Percentiles rank a stretch among this genome's conserved stretches.
These are phyloP conservation scores for Rutstroemia sp. DNA, from an alignment of 2,329 filamentous ascomycete genomes.

Conservation along the genomic window DNA sequence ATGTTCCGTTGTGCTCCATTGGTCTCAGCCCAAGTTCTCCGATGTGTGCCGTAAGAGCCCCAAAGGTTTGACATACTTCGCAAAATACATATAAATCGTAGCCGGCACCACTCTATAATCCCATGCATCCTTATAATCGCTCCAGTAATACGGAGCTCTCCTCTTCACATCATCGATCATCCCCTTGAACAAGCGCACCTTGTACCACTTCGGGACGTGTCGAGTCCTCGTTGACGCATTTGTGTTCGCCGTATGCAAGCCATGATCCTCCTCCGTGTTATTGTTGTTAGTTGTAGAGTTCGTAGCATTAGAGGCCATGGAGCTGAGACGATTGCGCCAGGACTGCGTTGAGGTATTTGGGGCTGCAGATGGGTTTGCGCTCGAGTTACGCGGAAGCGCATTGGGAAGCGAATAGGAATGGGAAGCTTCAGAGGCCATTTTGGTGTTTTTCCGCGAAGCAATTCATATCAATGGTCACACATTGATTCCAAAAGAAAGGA, in stretches of 20 bases:
- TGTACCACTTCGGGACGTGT: constrained; percentile 54
- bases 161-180: constrained; percentile 74
- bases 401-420: constrained; percentile 18
- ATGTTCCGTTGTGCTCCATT: background rate
- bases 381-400: constrained; percentile 13
- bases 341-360: background rate
- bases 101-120: constrained; percentile 83
- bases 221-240: constrained; percentile 15
- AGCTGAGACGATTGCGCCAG: constrained; percentile 7
- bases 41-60: background rate
- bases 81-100: constrained; percentile 92
- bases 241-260: constrained; percentile 7
- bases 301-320: background rate
- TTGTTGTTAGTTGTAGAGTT: background rate
- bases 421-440: constrained; percentile 5
- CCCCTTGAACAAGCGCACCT: constrained; percentile 65
- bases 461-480: background rate
- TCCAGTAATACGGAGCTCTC: constrained; percentile 68
- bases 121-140: constrained; percentile 83
- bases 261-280: constrained; percentile 5
- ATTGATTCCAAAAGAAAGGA: background rate
- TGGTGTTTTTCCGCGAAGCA: background rate
- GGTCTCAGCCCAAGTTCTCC: background rate
- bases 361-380: background rate
- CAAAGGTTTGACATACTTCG: constrained; percentile 52